Evolutionary conservation across 208 protist genomes (phyloP).

Genomic region (Wallacemonas sp.): DNA sequence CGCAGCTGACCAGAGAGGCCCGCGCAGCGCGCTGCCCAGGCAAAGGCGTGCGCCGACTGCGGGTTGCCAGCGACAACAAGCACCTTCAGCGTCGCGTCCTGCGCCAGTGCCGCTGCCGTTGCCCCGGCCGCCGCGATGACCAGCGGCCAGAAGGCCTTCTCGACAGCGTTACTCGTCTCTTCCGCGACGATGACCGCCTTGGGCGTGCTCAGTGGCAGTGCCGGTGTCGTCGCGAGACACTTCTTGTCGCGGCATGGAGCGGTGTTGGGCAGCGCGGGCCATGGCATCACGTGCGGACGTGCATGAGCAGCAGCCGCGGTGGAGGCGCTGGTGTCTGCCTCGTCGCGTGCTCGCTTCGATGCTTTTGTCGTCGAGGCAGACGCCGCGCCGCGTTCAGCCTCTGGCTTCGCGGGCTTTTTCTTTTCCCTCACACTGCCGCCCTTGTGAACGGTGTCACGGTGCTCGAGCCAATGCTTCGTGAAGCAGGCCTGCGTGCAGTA

Average conservation of each 20-base stretch:
- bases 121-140: slow-evolving; percentile 40
- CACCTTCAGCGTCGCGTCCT: slow-evolving; percentile 21
- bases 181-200: slow-evolving; percentile 25
- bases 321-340: neutral
- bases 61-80: slow-evolving; percentile 55
- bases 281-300: slow-evolving; percentile 18
- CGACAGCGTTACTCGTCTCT: neutral
- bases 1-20: slow-evolving; percentile 42
- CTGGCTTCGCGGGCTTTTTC: slow-evolving; percentile 8
- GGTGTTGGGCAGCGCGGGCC: slow-evolving; percentile 33
- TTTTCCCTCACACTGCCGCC: slow-evolving; percentile 61
- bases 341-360: slow-evolving; percentile 19
- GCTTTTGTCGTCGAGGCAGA: neutral
- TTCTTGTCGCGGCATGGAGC: slow-evolving; percentile 9
- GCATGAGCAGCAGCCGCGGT: neutral
- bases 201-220: slow-evolving; percentile 28
- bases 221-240: slow-evolving; percentile 25
- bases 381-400: slow-evolving; percentile 13
- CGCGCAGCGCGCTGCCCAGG: slow-evolving; percentile 67
- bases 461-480: slow-evolving; percentile 68
- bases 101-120: neutral
- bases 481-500: slow-evolving; percentile 87
- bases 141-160: slow-evolving; percentile 48
- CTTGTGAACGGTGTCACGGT: slow-evolving; percentile 72
- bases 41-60: slow-evolving; percentile 71